Percentiles rank a stretch among this genome's conserved stretches.
These are phyloP conservation scores for Taphrina wiesneri DNA, from an alignment of 1,139 yeast species.

Conservation along the genomic window DNA sequence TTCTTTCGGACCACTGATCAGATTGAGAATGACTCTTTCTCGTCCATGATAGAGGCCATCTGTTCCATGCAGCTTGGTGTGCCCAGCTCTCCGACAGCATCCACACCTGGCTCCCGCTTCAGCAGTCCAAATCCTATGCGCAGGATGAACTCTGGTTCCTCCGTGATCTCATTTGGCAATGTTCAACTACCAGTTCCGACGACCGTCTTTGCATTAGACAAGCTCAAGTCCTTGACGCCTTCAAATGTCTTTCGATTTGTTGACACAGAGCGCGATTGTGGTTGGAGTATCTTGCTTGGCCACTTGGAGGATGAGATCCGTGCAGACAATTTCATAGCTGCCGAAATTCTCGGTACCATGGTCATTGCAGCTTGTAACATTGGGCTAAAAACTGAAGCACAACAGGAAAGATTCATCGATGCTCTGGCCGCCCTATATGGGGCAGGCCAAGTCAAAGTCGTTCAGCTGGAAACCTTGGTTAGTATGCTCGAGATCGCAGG, in stretches of 20 bases:
- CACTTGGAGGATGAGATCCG: conserved; percentile 9
- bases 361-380: background rate
- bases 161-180: background rate
- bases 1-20: background rate
- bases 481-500: conserved; percentile 12
- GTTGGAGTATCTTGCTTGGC: conserved; percentile 6
- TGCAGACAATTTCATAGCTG: conserved; percentile 9
- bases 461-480: conserved; percentile 15
- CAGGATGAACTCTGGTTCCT: background rate
- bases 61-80: background rate
- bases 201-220: background rate
- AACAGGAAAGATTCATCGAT: conserved; percentile 11
- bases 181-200: background rate
- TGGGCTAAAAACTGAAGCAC: background rate
- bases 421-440: background rate
- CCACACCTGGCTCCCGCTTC: background rate
- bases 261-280: background rate
- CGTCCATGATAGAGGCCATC: conserved; percentile 13
- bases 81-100: conserved; percentile 12
- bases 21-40: conserved; percentile 6
- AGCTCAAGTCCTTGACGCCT: background rate
- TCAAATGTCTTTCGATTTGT: background rate
- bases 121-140: background rate
- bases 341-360: conserved; percentile 7
- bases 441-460: background rate